Conservation (phyloP, 164 flowering plant species). For the Chloranthus sessilifolius region DNA sequence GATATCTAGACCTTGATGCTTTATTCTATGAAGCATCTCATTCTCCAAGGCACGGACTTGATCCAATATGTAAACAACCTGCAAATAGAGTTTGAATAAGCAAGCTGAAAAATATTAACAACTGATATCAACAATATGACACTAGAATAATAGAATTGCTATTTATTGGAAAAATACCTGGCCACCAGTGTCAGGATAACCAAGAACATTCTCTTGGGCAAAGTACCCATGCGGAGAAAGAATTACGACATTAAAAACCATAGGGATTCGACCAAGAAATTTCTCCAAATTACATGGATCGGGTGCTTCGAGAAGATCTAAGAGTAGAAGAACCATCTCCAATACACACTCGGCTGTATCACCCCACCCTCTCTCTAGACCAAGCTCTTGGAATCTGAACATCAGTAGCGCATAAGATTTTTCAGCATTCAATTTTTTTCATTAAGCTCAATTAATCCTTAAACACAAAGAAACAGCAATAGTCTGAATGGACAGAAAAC, state of each 20-base stretch:
- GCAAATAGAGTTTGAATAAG: background rate
- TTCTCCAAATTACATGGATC: constrained; percentile 72
- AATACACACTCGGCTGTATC: constrained; percentile 39
- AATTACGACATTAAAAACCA: constrained; percentile 82
- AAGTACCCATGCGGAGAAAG: constrained; percentile 85
- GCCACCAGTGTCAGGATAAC: constrained; percentile 86
- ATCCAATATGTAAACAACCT: constrained; percentile 85
- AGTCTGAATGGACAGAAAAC: no score
- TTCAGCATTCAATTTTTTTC: no score
- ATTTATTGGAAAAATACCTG: no score
- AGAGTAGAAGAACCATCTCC: constrained; percentile 56
- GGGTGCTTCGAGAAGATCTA: constrained; percentile 84
- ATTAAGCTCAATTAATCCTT: background rate
- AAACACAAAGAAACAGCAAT: background rate
- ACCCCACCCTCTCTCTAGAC: constrained; percentile 79
- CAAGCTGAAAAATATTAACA: background rate
- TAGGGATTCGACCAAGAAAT: constrained; percentile 69
- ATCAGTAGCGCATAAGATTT: no score
- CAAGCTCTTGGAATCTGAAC: constrained; percentile 52
- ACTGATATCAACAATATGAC: background rate
- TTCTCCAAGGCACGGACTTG: constrained; percentile 83
- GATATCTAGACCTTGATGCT: constrained; percentile 74
- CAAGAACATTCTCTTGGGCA: constrained; percentile 83
- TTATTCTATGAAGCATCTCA: constrained; percentile 70
- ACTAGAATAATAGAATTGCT: constrained; percentile 1